Evolutionary conservation across 805 yeast genomes (phyloP).

Genomic region (Candida corydali): DNA sequence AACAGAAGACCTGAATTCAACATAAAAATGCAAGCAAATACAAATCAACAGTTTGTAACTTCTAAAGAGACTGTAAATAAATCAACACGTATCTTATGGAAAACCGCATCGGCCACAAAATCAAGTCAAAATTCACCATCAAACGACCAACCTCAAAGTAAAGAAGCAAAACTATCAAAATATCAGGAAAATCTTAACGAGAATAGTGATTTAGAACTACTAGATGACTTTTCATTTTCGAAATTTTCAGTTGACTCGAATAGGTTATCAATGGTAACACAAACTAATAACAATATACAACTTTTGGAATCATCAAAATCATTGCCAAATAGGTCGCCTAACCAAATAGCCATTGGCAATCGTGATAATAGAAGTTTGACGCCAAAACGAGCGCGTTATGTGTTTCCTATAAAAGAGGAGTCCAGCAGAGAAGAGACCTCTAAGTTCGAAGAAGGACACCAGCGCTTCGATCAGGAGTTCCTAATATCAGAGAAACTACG

Average conservation of each 20-base stretch:
- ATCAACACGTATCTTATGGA: slow-evolving; percentile 4
- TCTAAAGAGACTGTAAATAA: slow-evolving; percentile 4
- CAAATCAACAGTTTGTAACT: slow-evolving; percentile 5
- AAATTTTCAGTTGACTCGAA: slow-evolving; percentile 27
- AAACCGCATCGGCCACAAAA: not conserved
- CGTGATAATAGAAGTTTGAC: no score
- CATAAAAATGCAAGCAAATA: slow-evolving; percentile 2
- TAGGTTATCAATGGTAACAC: not conserved
- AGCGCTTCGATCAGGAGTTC: not conserved
- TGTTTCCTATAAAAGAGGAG: slow-evolving; percentile 3
- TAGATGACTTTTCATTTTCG: slow-evolving; percentile 28
- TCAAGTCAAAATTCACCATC: not conserved
- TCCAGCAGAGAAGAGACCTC: slow-evolving; percentile 5
- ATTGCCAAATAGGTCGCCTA: no score
- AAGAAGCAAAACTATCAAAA: slow-evolving; percentile 25
- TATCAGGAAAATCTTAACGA: slow-evolving; percentile 20
- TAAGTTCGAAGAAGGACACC: not conserved
- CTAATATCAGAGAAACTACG: not conserved
- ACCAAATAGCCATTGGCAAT: no score
- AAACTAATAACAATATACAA: not conserved
- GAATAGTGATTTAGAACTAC: slow-evolving; percentile 23
- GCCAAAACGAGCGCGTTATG: not conserved
- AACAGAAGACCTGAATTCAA: not conserved
- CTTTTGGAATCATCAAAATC: not conserved
- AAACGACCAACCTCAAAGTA: not conserved